Evolutionary conservation across 2,329 filamentous ascomycete genomes (phyloP), one percentile per base, ranked within the genome.

Genomic region (Diaporthe caulivora): DNA sequence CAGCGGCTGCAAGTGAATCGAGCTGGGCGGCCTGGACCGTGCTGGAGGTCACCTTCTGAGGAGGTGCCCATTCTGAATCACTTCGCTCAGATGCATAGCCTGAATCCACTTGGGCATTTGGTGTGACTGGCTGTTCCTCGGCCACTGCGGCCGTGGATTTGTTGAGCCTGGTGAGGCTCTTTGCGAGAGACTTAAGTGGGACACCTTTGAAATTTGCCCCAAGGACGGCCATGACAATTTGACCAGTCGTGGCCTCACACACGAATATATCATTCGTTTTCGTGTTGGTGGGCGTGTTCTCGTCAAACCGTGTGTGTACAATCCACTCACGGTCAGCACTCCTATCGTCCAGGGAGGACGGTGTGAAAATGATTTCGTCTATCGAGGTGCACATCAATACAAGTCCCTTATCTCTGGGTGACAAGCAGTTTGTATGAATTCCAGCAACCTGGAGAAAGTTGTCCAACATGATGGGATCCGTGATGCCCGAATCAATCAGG

Each of bases 361-460:
- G 68, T 42, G 68, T 76, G 74, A 74, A 78, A 54, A 72, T 73
- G 31, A 75, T 74, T 44, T 76, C 75, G 18, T 75, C 76, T 13
- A 78, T 76, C 9, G 74, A 58, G 5, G 65, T 76, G 71, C 78
- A 80, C 24, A 80, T 74, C 24, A 77, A 76, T 3, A 78, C 78
- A 4, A 79, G 77, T 2, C 77, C 75, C 2, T 74, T 42, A 29
- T 62, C 57, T 24, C 76, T 71, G 7, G 77, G 70, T 18, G 75
- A 74, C 17, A 82, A 60, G 74, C 79, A 82, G 68, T 85, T 84
- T 3, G 81, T 80, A 70, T 80, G 81, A 8, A 85, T 80, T 0
- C 83, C 82, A 9, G 80, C 81, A 3, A 83, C 76, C 71, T 83
- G 82, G 17, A 80, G 76, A 74, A 83, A 83, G 53, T 76, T 79